These are phyloP conservation scores for Schrenkiella parvula DNA, from an alignment of 345 rosid genomes.

Conservation along the genomic window DNA sequence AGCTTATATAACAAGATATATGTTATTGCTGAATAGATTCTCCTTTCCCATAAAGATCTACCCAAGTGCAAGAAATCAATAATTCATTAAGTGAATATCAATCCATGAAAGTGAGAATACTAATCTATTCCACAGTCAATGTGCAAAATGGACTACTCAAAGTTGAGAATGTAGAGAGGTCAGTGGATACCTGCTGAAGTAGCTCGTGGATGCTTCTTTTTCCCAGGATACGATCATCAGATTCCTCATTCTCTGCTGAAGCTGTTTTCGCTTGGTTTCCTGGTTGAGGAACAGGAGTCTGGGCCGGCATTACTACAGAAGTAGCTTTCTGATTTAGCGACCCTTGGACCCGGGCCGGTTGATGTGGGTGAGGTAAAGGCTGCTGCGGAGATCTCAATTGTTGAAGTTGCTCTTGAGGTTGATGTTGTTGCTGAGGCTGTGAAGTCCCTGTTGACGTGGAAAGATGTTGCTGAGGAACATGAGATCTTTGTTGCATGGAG, in stretches of 20 bases:
- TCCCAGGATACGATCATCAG: slow-evolving; percentile 60
- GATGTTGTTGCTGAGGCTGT: slow-evolving; percentile 55
- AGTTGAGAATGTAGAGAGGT: slow-evolving; percentile 4
- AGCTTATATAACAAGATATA: neutral
- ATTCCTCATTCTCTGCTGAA: slow-evolving; percentile 49
- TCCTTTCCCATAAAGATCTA: neutral
- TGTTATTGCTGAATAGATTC: neutral
- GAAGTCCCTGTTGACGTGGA: slow-evolving; percentile 46
- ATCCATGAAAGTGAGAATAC: neutral
- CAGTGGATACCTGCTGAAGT: slow-evolving; percentile 65
- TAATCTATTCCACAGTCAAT: neutral
- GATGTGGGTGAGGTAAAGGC: slow-evolving; percentile 60
- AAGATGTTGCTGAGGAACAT: slow-evolving; percentile 58
- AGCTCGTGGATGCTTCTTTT: slow-evolving; percentile 90
- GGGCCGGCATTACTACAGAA: slow-evolving; percentile 40
- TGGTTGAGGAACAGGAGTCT: slow-evolving; percentile 42
- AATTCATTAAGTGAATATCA: neutral
- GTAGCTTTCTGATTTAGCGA: slow-evolving; percentile 51
- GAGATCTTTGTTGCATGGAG: slow-evolving; percentile 73
- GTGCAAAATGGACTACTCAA: neutral
- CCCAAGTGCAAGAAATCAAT: neutral
- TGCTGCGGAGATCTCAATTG: slow-evolving; percentile 50
- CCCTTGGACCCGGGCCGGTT: slow-evolving; percentile 42
- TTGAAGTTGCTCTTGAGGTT: slow-evolving; percentile 53
- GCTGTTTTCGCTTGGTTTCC: slow-evolving; percentile 45